Conservation (phyloP, 2,329 filamentous ascomycete genomes). For the Beauveria sp. region DNA sequence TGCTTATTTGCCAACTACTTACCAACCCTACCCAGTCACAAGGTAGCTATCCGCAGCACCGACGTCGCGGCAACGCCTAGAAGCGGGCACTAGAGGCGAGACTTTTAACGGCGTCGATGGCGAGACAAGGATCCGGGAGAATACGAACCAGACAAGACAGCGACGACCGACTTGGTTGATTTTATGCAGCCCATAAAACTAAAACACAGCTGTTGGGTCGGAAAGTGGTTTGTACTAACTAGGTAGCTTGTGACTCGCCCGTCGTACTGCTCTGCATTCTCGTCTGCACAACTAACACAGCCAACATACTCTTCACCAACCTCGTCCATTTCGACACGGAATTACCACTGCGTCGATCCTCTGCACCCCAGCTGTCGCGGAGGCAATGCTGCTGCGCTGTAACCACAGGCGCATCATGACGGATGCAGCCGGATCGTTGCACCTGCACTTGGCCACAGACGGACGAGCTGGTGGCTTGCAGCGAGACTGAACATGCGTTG, state of each 20-base stretch:
- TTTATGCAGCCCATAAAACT: too few relatives aligned
- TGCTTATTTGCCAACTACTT: not conserved
- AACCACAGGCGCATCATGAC: not conserved
- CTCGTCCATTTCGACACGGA: not conserved
- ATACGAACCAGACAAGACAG: not conserved
- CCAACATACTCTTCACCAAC: not conserved
- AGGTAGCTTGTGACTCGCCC: too few relatives aligned
- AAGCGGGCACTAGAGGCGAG: not conserved
- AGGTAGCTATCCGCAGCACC: not conserved
- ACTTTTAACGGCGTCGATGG: not conserved
- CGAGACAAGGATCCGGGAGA: not conserved
- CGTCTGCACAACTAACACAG: too few relatives aligned
- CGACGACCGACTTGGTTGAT: not conserved
- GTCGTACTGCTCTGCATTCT: too few relatives aligned
- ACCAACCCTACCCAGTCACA: not conserved
- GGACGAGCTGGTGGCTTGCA: too few relatives aligned
- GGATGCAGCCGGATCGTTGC: not conserved
- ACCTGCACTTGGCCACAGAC: too few relatives aligned
- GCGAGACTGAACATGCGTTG: too few relatives aligned
- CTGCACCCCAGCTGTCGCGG: not conserved
- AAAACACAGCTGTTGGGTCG: too few relatives aligned
- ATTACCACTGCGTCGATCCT: not conserved
- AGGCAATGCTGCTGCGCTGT: not conserved
- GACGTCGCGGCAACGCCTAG: not conserved
- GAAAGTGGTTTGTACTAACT: too few relatives aligned